These are phyloP conservation scores for Sporothrix euskadiensis DNA, from an alignment of 2,329 filamentous ascomycete species.

Conservation along the genomic window DNA sequence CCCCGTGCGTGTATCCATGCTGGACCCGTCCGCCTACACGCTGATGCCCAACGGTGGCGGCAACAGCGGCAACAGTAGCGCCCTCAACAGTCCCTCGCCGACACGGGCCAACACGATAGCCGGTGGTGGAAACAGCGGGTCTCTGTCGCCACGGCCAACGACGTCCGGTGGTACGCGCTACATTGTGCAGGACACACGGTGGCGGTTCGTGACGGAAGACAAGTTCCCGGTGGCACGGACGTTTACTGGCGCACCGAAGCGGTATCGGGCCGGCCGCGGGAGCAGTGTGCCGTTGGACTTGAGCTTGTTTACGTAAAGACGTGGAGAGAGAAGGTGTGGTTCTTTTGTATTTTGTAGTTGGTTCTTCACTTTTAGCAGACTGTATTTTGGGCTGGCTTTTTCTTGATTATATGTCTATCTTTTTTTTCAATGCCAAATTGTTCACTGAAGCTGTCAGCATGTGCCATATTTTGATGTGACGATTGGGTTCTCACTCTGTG, in stretches of 20 bases:
- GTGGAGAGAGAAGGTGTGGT: neutral
- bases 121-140: slow-evolving; percentile 36
- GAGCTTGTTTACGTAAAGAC: slow-evolving; percentile 41
- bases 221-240: slow-evolving; percentile 82
- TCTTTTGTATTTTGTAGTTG: neutral
- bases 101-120: slow-evolving; percentile 40
- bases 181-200: slow-evolving; percentile 74
- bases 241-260: slow-evolving; percentile 71
- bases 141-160: slow-evolving; percentile 34
- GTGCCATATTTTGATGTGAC: no score
- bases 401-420: neutral
- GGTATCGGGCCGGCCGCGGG: slow-evolving; percentile 85
- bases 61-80: slow-evolving; percentile 11
- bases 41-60: slow-evolving; percentile 61
- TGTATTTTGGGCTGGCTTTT: neutral
- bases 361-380: neutral
- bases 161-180: slow-evolving; percentile 45
- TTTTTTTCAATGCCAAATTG: neutral
- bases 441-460: no score
- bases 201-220: slow-evolving; percentile 82
- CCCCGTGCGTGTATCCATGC: slow-evolving; percentile 59
- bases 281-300: slow-evolving; percentile 93
- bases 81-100: slow-evolving; percentile 50
- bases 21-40: slow-evolving; percentile 77
- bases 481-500: no score